Conservation (phyloP, 768 basidiomycete genomes). For the Rhodotorula graminis region DNA sequence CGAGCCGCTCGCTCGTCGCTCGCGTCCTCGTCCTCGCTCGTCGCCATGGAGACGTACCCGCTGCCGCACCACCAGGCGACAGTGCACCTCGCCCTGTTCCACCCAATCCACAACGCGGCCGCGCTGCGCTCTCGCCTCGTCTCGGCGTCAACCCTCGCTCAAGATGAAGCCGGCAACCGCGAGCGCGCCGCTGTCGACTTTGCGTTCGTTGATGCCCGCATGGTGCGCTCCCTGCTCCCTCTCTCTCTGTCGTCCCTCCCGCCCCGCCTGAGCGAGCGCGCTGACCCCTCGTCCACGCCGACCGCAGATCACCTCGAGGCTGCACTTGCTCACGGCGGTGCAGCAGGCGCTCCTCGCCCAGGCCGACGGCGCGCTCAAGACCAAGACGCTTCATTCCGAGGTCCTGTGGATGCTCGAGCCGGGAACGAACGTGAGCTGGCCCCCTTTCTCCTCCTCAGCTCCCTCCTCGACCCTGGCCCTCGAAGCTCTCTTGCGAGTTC, state of each 20-base stretch:
- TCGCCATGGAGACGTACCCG: conserved; percentile 47
- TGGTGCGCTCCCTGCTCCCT: conserved; percentile 52
- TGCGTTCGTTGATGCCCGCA: conserved; percentile 78
- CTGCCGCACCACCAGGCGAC: conserved; percentile 44
- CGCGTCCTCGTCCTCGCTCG: neutral
- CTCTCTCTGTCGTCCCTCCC: conserved; percentile 41
- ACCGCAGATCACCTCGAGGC: conserved; percentile 67
- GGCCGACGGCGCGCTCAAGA: conserved; percentile 59
- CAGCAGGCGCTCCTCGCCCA: conserved; percentile 72
- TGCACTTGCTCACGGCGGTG: conserved; percentile 79
- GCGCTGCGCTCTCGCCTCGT: conserved; percentile 64
- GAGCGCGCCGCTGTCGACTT: conserved; percentile 79
- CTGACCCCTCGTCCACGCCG: neutral
- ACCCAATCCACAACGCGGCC: conserved; percentile 60
- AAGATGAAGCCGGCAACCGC: conserved; percentile 56
- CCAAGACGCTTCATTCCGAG: conserved; percentile 86
- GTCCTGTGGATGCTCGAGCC: conserved; percentile 82
- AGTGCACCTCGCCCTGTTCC: conserved; percentile 65
- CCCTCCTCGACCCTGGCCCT: neutral
- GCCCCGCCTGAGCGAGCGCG: neutral
- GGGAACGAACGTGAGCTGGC: conserved; percentile 65
- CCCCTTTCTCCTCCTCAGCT: neutral
- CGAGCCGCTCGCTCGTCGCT: neutral
- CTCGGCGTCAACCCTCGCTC: conserved; percentile 60
- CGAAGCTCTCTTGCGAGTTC: neutral